Percentiles rank a stretch among this genome's conserved stretches.
Evolutionary conservation across 2,329 filamentous ascomycete genomes (phyloP).

Genomic region (Curvularia verruculosa): DNA sequence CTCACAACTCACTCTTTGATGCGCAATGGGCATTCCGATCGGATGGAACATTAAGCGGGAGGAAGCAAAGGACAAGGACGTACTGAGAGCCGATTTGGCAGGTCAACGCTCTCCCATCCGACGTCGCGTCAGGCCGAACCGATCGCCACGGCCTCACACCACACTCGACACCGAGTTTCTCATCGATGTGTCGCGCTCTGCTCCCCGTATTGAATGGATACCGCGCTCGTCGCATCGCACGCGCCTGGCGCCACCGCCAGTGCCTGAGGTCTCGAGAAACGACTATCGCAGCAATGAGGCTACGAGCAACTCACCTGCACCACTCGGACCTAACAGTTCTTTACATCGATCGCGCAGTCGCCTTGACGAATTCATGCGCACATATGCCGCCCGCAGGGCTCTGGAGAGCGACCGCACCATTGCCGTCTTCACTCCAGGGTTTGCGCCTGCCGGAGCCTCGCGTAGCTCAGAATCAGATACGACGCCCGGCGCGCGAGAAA

Average conservation of each 20-base stretch:
- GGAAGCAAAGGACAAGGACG: constrained; percentile 50
- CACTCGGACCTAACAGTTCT: constrained; percentile 22
- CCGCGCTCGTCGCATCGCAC: constrained; percentile 28
- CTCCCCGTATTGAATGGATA: constrained; percentile 18
- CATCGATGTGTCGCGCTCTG: constrained; percentile 20
- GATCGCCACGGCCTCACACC: constrained; percentile 28
- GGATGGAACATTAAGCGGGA: constrained; percentile 57
- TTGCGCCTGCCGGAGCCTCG: constrained; percentile 40
- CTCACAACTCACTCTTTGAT: constrained; percentile 22
- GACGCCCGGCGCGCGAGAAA: constrained; percentile 11
- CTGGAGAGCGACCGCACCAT: constrained; percentile 25
- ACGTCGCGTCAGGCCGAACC: constrained; percentile 50
- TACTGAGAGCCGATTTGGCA: constrained; percentile 59
- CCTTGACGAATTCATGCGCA: constrained; percentile 21
- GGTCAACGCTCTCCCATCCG: constrained; percentile 65
- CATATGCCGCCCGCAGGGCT: constrained; percentile 19
- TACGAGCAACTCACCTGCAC: constrained; percentile 20
- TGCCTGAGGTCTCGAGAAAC: constrained; percentile 39
- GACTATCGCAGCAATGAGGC: constrained; percentile 26
- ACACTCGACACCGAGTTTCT: constrained; percentile 28
- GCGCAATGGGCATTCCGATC: constrained; percentile 59
- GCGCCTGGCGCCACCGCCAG: constrained; percentile 40
- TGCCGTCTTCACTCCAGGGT: constrained; percentile 43
- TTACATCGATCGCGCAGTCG: constrained; percentile 21
- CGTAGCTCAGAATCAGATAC: constrained; percentile 17